Percentiles rank a stretch among this genome's conserved stretches.
These are phyloP conservation scores for Pholiota molesta DNA, from an alignment of 768 basidiomycete species.

Conservation along the genomic window DNA sequence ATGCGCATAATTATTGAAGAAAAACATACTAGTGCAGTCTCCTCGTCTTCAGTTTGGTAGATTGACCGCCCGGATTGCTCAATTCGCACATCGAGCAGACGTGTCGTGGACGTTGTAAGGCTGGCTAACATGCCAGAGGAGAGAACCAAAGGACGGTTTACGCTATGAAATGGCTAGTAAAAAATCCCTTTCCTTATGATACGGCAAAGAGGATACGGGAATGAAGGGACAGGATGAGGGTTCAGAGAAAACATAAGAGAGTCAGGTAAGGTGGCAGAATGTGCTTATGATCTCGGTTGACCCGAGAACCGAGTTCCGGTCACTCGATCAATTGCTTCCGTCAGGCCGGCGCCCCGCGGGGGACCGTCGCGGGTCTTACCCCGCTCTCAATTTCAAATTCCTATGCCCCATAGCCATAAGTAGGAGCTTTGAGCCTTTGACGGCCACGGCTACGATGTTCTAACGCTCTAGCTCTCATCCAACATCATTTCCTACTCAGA, in stretches of 20 bases:
- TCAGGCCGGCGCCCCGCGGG: neutral
- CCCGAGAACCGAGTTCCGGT: neutral
- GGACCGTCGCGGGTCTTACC: neutral
- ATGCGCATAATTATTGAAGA: neutral
- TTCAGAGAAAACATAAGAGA: neutral
- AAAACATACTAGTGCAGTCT: constrained; percentile 26
- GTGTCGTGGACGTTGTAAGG: constrained; percentile 22
- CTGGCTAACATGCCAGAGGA: constrained; percentile 28
- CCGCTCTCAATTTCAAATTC: neutral
- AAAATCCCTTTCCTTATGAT: neutral
- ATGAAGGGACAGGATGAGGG: neutral
- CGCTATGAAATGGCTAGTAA: neutral
- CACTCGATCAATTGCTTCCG: neutral
- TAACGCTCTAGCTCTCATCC: too few species aligned
- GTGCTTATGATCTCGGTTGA: neutral
- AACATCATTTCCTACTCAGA: too few species aligned
- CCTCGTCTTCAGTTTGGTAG: constrained; percentile 23
- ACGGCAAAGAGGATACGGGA: neutral
- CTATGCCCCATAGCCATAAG: too few species aligned
- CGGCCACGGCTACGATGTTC: too few species aligned
- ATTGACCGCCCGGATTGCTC: constrained; percentile 18
- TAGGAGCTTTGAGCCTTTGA: too few species aligned
- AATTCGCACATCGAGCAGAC: constrained; percentile 28
- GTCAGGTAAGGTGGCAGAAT: neutral
- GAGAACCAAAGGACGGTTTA: neutral